These are phyloP conservation scores for Azolla pinnata DNA, from an alignment of 75 land plant genomes.

Conservation along the genomic window DNA sequence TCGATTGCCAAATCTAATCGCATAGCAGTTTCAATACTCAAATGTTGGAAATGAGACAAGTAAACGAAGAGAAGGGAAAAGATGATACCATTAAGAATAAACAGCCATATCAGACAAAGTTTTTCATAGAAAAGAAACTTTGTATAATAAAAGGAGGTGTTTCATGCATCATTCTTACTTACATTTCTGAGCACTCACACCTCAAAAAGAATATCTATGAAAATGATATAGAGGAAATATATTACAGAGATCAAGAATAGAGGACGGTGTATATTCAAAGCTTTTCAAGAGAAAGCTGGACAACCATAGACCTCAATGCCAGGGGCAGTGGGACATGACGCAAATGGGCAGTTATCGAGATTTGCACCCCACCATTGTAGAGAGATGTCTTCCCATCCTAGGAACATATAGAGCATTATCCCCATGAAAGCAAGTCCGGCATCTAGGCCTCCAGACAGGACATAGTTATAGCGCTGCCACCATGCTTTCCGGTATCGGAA, in stretches of 20 bases:
- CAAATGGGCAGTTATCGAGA: conserved; percentile 66
- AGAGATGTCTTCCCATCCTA: conserved; percentile 28
- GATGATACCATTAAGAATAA: no score
- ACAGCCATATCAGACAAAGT: no score
- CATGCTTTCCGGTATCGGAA: conserved; percentile 41
- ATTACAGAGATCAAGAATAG: background rate
- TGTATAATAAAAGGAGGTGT: no score
- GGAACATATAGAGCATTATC: conserved; percentile 38
- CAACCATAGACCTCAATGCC: conserved; percentile 63
- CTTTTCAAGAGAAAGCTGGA: conserved; percentile 38
- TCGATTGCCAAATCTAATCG: no score
- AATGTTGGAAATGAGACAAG: no score
- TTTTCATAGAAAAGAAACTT: no score
- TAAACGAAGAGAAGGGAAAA: no score
- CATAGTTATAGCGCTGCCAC: conserved; percentile 78
- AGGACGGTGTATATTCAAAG: no score
- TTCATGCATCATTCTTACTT: no score
- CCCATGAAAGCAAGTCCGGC: conserved; percentile 93
- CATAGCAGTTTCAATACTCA: no score
- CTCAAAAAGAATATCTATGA: no score
- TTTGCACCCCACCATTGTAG: conserved; percentile 76
- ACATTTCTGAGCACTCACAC: no score
- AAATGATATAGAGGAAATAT: background rate
- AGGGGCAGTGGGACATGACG: conserved; percentile 68
- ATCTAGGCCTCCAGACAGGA: conserved; percentile 78